Evolutionary conservation across 441 rosid species (phyloP), one percentile per base, ranked within the genome.

Genomic region (Adansonia madagascariensis): DNA sequence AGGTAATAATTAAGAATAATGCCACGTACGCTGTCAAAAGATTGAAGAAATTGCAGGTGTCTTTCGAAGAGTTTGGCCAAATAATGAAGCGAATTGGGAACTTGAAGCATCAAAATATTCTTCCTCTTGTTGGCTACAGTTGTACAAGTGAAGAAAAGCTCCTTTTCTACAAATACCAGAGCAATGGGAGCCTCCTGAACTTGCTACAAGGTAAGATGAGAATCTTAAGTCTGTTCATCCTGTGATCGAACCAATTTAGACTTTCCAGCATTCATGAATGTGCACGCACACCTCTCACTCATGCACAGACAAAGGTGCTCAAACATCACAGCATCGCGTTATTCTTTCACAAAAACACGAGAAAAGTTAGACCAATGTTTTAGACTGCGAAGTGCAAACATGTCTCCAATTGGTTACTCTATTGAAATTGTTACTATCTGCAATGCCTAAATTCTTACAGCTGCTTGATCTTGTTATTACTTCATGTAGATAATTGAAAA

Each of bases 31-130:
- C 90, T 24, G 88, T 90, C 76, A 86, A 86, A 81, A 85, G 92
- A 77, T 53, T 89, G 79, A 90, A 88, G 80, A 87, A 85, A 35
- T 68, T 85, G 80, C 86, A 75, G 80, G 84, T 79, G 8, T 82
- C 88, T 1, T 80, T 78, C 0, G 81, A 85, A 10, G 90, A 83
- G 63, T 90, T 89, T 43, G 73, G 82, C 39, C 65, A 20, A 59
- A 80, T 79, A 6, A 85, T 89, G 89, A 85, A 81, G 79, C 79
- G 52, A 61, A 84, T 89, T 7, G 92, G 91, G 67, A 80, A 75
- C 68, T 75, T 88, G 80, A 90, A 81, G 79, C 92, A 90, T 76
- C 89, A 87, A 1, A 91, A 91, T 61, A 79, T 89, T 53, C 83
- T 91, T 2, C 90, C 88, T 2, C 86, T 89, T 4, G 80, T 86